Conservation (phyloP, 352 stramenopile genomes). For the Phytophthora rubi region DNA sequence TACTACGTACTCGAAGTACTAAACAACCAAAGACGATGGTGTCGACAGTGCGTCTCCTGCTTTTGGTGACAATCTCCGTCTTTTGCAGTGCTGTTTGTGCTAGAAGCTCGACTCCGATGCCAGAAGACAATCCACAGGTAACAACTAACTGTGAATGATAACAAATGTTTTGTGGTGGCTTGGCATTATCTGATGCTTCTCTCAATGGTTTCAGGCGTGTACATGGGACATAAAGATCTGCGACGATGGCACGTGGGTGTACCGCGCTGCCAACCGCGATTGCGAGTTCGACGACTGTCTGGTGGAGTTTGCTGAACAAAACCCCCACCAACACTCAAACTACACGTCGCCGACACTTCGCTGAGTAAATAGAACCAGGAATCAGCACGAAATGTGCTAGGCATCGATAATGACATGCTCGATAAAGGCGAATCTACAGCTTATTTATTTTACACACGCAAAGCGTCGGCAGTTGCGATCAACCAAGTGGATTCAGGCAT, state of each 20-base stretch:
- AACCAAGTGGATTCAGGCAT: neutral
- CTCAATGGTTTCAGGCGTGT: slow-evolving; percentile 42
- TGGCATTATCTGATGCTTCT: neutral
- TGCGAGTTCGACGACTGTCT: slow-evolving; percentile 65
- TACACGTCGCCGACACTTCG: slow-evolving; percentile 9
- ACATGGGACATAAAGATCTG: slow-evolving; percentile 72
- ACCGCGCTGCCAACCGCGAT: slow-evolving; percentile 45
- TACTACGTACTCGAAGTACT: too few species aligned
- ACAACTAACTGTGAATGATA: too few species aligned
- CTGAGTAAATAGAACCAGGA: neutral
- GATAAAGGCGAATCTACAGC: slow-evolving; percentile 1
- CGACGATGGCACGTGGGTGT: slow-evolving; percentile 71
- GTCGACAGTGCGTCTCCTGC: slow-evolving; percentile 1
- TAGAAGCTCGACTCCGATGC: neutral
- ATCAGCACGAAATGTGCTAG: neutral
- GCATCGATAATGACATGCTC: neutral
- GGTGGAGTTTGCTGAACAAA: slow-evolving; percentile 13
- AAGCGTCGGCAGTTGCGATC: slow-evolving; percentile 33
- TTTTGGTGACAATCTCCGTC: slow-evolving; percentile 1
- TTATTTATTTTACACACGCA: slow-evolving; percentile 13
- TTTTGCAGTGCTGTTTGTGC: slow-evolving; percentile 2
- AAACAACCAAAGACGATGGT: too few species aligned
- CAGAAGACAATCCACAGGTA: slow-evolving; percentile 53
- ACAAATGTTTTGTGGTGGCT: too few species aligned
- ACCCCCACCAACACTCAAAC: neutral